Base-by-base conservation (phyloP, 768 basidiomycete species). In the Boletellus ananas region DNA sequence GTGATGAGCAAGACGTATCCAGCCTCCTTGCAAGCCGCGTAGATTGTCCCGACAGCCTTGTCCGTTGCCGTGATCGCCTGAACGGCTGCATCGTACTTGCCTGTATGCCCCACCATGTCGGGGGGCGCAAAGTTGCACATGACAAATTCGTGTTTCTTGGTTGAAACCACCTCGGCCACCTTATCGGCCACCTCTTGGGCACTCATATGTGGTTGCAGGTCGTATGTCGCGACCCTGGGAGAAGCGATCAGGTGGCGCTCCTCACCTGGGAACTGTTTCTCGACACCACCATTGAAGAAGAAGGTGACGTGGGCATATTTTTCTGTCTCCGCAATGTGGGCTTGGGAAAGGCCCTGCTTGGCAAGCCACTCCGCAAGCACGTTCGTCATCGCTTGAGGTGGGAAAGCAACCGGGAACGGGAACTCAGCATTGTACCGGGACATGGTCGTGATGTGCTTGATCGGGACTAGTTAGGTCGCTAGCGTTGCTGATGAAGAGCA, bases 81-180 rank as follows among this genome's bases (percentile, higher is more conserved):
- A 33, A 95, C 89, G 1, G 94, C 94, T 0, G 94, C 94, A 2
- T 95, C 91, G 69, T 81, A 95, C 23, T 86, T 72, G 51, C 94
- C 94, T 0, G 94, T 96, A 70, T 95, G 94, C 33, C 94, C 93
- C 46, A 95, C 94, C 94, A 96, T 95, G 63, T 97, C 94, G 4
- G 94, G 94, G 33, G 94, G 94, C 4, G 94, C 94, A 68, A 95
- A 96, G 72, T 95, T 96, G 75, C 92, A 95, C 93, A 96, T 96
- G 51, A 96, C 80, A 62, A 96, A 96, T 38, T 94, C 88, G 61
- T 90, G 79, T 40, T 83, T 75, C 48, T 75, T 70, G 58, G 74
- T 73, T 61, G 77, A 78, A 55, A 97, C 79, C 8, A 93, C 77
- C 68, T 91, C 85, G 1, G 90, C 89, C n/a, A 96, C 93, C 68